A percentile compares a stretch with the other conserved stretches of the same genome.
These are phyloP conservation scores for Metschnikowia chrysomelidarum DNA, from an alignment of 805 yeast genomes.

Conservation along the genomic window DNA sequence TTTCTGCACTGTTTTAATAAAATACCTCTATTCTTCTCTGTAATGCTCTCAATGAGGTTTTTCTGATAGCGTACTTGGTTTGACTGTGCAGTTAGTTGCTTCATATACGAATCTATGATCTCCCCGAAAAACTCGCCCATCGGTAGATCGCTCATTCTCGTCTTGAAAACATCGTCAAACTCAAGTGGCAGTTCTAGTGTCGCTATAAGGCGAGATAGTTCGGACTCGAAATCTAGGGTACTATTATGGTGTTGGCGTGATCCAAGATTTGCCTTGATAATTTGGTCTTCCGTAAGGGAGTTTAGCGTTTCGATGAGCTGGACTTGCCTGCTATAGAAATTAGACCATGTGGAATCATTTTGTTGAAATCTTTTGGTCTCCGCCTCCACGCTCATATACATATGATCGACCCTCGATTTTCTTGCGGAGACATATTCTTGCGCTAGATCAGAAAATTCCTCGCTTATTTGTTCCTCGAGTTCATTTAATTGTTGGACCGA, in stretches of 20 bases:
- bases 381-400: slow-evolving; percentile 24
- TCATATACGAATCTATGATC: slow-evolving; percentile 22
- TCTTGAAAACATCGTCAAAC: slow-evolving; percentile 28
- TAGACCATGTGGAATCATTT: slow-evolving; percentile 34
- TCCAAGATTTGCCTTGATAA: slow-evolving; percentile 13
- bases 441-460: slow-evolving; percentile 26
- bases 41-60: slow-evolving; percentile 20
- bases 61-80: slow-evolving; percentile 33
- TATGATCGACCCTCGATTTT: slow-evolving; percentile 26
- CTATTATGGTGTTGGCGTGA: slow-evolving; percentile 2
- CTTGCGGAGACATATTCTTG: slow-evolving; percentile 28
- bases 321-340: slow-evolving; percentile 32
- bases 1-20: slow-evolving; percentile 37
- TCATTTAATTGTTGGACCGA: slow-evolving; percentile 25
- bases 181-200: slow-evolving; percentile 35
- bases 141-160: slow-evolving; percentile 20
- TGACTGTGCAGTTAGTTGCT: slow-evolving; percentile 24
- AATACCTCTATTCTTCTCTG: slow-evolving; percentile 25
- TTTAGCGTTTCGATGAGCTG: slow-evolving; percentile 33
- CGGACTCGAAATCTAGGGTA: slow-evolving; percentile 28
- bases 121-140: slow-evolving; percentile 23
- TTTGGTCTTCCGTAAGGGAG: slow-evolving; percentile 31
- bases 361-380: slow-evolving; percentile 26
- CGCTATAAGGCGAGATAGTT: slow-evolving; percentile 27
- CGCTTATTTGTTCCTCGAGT: slow-evolving; percentile 20